Percentiles rank a stretch among this genome's conserved stretches.
phyloP scores from a whole-genome alignment of 176 grass and related monocot genomes.

The Dendrocalamus sinicus region DNA sequence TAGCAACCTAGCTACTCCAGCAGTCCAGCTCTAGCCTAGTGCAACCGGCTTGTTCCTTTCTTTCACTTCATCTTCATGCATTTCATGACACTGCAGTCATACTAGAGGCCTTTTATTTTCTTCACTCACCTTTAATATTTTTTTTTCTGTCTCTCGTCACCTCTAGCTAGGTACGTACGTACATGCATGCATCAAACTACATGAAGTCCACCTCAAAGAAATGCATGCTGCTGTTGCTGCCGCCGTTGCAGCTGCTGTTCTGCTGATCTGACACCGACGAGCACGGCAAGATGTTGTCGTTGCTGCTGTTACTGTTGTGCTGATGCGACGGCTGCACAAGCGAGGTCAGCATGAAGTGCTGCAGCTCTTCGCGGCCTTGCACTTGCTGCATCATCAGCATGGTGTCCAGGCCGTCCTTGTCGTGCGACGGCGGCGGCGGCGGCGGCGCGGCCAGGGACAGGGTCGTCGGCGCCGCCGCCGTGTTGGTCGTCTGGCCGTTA shows the following conservation, averaged over 20 bases:
- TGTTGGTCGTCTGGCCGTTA: constrained; percentile 36
- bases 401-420: constrained; percentile 30
- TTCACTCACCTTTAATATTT: background rate
- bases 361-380: background rate
- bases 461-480: constrained; percentile 29
- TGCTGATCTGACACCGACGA: constrained; percentile 51
- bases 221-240: constrained; percentile 38
- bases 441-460: constrained; percentile 34
- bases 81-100: constrained; percentile 38
- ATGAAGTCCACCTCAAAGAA: constrained; percentile 68
- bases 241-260: constrained; percentile 43
- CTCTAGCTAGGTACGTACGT: background rate
- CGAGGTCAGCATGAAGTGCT: constrained; percentile 27
- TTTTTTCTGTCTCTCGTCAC: background rate
- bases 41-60: constrained; percentile 28
- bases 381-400: constrained; percentile 21
- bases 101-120: background rate
- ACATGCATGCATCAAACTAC: constrained; percentile 19
- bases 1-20: background rate
- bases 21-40: background rate
- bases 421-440: background rate
- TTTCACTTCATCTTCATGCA: constrained; percentile 39
- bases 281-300: constrained; percentile 47
- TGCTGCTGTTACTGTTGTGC: background rate
- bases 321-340: constrained; percentile 28